phyloP scores from a whole-genome alignment of 2,329 filamentous ascomycete genomes.

The Venturia aucupariae region DNA sequence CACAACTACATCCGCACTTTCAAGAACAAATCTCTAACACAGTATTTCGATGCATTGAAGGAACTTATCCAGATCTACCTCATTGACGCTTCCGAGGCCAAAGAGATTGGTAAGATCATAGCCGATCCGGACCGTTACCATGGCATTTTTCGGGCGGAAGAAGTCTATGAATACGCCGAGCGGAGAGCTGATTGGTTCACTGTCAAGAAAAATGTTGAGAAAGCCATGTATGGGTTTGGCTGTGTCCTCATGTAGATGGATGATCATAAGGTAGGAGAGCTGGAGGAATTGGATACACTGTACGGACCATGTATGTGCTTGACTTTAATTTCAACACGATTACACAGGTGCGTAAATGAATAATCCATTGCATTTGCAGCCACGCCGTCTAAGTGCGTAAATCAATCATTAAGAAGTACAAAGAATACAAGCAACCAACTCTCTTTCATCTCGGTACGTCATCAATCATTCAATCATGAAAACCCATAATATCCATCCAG shows the following conservation, averaged over 20 bases:
- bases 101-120: slow-evolving; percentile 91
- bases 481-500: neutral
- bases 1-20: slow-evolving; percentile 75
- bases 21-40: slow-evolving; percentile 70
- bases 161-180: slow-evolving; percentile 96
- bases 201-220: slow-evolving; percentile 80
- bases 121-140: slow-evolving; percentile 83
- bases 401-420: neutral
- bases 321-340: neutral
- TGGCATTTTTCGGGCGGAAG: slow-evolving; percentile 87
- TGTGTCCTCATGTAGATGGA: slow-evolving; percentile 64
- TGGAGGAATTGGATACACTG: neutral
- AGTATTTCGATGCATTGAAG: slow-evolving; percentile 84
- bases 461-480: neutral
- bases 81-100: slow-evolving; percentile 76
- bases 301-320: neutral
- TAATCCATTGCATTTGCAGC: neutral
- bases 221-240: slow-evolving; percentile 93
- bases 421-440: neutral
- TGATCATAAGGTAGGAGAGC: neutral
- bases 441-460: neutral
- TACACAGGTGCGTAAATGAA: too few species aligned
- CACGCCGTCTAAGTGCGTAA: neutral
- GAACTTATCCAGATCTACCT: slow-evolving; percentile 94
- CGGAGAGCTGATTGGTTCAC: slow-evolving; percentile 90